Evolutionary conservation across 345 rosid species (phyloP), one percentile per base, ranked within the genome.

Genomic region (Noccaea caerulescens): DNA sequence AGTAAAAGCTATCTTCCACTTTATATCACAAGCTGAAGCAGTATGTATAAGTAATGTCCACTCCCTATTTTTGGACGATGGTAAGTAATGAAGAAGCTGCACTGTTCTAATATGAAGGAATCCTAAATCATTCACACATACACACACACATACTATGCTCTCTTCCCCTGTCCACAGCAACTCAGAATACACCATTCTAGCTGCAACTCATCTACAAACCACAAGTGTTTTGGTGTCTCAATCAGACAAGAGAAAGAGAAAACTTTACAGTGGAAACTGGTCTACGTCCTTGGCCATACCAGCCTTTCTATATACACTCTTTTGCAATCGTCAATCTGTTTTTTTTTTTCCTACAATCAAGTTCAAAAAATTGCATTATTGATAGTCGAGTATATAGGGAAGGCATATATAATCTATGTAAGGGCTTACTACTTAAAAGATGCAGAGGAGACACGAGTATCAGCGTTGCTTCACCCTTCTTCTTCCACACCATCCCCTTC

Each of bases 251-350:
- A 45, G 20, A 44, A 37, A 50, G 30, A 55, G 11, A 51, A 51
- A 71, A n/a, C 50, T 72, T 72, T 72, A 63, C 70, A 72, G 47
- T 33, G 43, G 64, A 72, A 72, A 57, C 66, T 47, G 52, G 51
- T 65, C 71, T 46, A 63, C 16, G 11, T 56, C 46, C 30, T n/a
- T 72, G 63, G 56, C 69, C 60, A 59, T 62, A 62, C 46, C 30
- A 14, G 46, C 63, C 46, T 71, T 62, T 53, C 65, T 72, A 65
- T 72, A 6, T 72, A 72, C 71, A 72, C 71, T 64, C 76, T 55
- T 72, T 54, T 64, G 65, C 71, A 72, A 72, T 72, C 71, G 13
- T 55, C 58, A 55, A 44, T 63, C 57, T 72, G 57, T 54, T 44
- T 27, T 33, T 52, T 27, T 23, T 49, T 49, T 54, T 32, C 63